Evolutionary conservation across 2,329 filamentous ascomycete species (phyloP).

Genomic region (Camillea tinctor): DNA sequence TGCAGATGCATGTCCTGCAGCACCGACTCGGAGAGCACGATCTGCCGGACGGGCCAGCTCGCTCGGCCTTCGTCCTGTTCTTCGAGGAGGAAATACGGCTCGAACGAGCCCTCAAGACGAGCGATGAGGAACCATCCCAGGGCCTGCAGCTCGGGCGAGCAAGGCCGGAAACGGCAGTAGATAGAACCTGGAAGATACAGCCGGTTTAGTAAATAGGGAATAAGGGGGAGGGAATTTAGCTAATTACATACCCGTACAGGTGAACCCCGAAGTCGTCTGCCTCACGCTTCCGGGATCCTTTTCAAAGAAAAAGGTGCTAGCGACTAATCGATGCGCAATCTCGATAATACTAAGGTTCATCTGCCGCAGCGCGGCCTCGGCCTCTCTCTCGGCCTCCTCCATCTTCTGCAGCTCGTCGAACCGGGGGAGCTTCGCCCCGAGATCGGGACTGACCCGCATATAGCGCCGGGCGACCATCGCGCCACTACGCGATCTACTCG

Average conservation of each 20-base stretch:
- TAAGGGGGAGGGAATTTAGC: neutral
- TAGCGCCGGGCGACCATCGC: conserved; percentile 22
- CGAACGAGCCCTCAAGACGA: conserved; percentile 31
- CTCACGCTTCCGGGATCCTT: conserved; percentile 29
- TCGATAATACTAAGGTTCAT: conserved; percentile 27
- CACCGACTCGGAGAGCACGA: conserved; percentile 25
- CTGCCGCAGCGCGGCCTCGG: conserved; percentile 24
- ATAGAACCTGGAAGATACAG: conserved; percentile 23
- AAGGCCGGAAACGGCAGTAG: conserved; percentile 29
- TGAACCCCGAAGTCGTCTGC: conserved; percentile 27
- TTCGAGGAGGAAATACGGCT: conserved; percentile 33
- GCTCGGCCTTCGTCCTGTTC: conserved; percentile 18
- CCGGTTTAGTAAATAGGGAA: neutral
- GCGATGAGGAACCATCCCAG: conserved; percentile 33
- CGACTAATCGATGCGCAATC: conserved; percentile 31
- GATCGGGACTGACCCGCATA: conserved; percentile 31
- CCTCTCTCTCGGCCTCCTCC: conserved; percentile 26
- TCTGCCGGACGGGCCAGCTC: conserved; percentile 22
- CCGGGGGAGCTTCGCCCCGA: conserved; percentile 27
- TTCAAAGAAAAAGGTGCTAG: conserved; percentile 35
- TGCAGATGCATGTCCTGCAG: conserved; percentile 33
- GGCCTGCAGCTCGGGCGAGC: conserved; percentile 29
- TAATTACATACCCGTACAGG: conserved; percentile 28
- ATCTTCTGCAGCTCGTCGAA: conserved; percentile 30
- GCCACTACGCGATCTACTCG: conserved; percentile 14